Evolutionary conservation across 441 rosid species (phyloP).

Genomic region (Jatropha multifida): DNA sequence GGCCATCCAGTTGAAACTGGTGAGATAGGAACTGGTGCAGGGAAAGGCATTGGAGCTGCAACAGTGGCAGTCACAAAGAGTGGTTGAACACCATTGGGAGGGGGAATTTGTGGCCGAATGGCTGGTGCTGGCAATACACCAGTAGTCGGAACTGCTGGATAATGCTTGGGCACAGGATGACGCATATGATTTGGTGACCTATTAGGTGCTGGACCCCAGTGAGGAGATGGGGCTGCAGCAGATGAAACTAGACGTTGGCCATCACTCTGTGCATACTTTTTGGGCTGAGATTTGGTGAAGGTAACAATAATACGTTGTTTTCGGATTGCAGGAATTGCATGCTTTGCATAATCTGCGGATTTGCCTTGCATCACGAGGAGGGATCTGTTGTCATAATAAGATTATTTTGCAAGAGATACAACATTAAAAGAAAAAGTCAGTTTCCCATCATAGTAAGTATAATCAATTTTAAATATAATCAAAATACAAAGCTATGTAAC

Average conservation of each 20-base stretch:
- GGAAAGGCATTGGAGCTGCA: conserved; percentile 54
- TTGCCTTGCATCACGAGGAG: conserved; percentile 73
- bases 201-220: conserved; percentile 62
- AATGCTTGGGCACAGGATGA: conserved; percentile 58
- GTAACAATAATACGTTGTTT: conserved; percentile 77
- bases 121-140: conserved; percentile 61
- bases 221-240: conserved; percentile 35
- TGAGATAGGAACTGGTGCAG: conserved; percentile 62
- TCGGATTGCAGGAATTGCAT: conserved; percentile 63
- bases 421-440: too few relatives aligned
- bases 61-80: conserved; percentile 47
- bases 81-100: conserved; percentile 55
- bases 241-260: conserved; percentile 37
- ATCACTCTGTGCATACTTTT: conserved; percentile 40
- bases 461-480: not conserved
- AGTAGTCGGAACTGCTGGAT: conserved; percentile 41
- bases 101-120: conserved; percentile 52
- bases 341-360: conserved; percentile 71
- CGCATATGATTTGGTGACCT: conserved; percentile 55
- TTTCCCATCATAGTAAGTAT: not conserved
- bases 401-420: conserved; percentile 4
- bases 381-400: conserved; percentile 46
- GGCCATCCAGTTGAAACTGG: conserved; percentile 65
- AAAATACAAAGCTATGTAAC: not conserved
- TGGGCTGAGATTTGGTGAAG: conserved; percentile 64